Conservation (phyloP, 306 rosid genomes). For the Mimosa pudica region DNA sequence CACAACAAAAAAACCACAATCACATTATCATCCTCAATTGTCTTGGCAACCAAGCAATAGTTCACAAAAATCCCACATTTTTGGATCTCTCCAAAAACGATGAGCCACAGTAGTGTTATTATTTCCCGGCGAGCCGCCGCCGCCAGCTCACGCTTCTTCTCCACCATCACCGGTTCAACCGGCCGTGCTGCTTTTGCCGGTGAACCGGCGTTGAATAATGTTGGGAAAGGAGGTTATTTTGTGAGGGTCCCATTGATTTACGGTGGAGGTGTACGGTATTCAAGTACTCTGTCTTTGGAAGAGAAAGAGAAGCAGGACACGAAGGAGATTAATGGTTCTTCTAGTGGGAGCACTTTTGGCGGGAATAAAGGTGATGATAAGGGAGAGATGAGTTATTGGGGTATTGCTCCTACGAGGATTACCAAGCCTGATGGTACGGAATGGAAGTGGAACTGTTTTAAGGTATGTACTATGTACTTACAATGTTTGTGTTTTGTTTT, state of each 20-base stretch:
- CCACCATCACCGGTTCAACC: background rate
- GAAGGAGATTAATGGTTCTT: background rate
- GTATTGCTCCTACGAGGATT: constrained; percentile 42
- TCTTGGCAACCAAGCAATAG: constrained; percentile 7
- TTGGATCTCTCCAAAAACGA: constrained; percentile 22
- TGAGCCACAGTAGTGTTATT: constrained; percentile 34
- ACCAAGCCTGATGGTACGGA: constrained; percentile 61
- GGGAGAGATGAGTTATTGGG: constrained; percentile 63
- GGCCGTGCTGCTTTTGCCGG: background rate
- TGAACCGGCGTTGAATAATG: background rate
- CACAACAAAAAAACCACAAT: background rate
- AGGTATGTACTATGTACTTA: constrained; percentile 38
- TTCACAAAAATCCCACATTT: background rate
- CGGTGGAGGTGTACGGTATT: constrained; percentile 29
- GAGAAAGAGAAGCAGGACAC: constrained; percentile 36
- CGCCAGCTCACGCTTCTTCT: constrained; percentile 31
- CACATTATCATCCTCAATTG: background rate
- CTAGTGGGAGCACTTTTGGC: background rate
- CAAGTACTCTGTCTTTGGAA: constrained; percentile 35
- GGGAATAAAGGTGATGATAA: constrained; percentile 40
- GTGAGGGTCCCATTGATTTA: constrained; percentile 13
- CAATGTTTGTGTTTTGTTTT: background rate
- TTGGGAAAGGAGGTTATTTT: background rate
- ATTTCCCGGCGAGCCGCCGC: background rate
- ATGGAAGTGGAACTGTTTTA: constrained; percentile 79